Conservation (phyloP, 148 eudicot genomes). For the Spergularia bocconei region DNA sequence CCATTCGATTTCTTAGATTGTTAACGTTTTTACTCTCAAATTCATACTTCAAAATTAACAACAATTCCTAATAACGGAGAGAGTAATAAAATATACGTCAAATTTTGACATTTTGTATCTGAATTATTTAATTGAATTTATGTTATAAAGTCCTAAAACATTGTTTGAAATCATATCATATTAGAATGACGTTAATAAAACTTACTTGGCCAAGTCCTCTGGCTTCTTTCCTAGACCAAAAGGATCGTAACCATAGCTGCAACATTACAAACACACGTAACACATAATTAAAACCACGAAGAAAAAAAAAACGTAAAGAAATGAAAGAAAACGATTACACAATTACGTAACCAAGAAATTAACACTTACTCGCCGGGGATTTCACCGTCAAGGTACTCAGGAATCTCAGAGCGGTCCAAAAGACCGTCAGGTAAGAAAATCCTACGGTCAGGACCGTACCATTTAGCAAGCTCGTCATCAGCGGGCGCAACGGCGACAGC, state of each 20-base stretch:
- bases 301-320: neutral
- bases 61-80: too few species aligned
- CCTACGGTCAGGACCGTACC: slow-evolving; percentile 98
- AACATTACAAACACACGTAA: neutral
- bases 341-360: too few species aligned
- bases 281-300: neutral
- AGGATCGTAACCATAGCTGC: slow-evolving; percentile 99
- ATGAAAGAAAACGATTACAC: too few species aligned
- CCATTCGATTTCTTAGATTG: too few species aligned
- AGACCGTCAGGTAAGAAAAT: slow-evolving; percentile 92
- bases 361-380: slow-evolving; percentile 95
- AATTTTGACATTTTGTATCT: neutral
- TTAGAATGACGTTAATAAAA: neutral
- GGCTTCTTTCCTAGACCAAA: slow-evolving; percentile 99
- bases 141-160: too few species aligned
- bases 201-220: slow-evolving; percentile 92
- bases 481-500: slow-evolving; percentile 38
- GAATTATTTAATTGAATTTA: neutral
- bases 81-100: neutral
- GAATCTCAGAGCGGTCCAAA: slow-evolving; percentile 88
- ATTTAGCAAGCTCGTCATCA: slow-evolving; percentile 84
- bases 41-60: too few species aligned
- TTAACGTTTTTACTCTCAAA: neutral
- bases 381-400: slow-evolving; percentile 94
- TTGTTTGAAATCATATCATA: too few species aligned